phyloP scores from a whole-genome alignment of 2,329 filamentous ascomycete species.

The Aotearoamyces nothofagi region DNA sequence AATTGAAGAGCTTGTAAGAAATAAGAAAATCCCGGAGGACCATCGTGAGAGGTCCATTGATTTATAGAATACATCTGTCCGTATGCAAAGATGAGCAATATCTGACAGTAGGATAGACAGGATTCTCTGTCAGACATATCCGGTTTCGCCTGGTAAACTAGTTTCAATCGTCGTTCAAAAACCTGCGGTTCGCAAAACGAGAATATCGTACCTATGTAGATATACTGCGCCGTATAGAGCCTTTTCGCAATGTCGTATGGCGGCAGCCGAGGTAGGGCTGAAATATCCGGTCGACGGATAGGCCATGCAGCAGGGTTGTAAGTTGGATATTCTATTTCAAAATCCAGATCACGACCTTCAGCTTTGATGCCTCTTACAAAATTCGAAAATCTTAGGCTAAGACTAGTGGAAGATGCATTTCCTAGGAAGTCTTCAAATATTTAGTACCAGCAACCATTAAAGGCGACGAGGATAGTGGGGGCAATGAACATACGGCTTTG shows the following conservation, averaged over 20 bases:
- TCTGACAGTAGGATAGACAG: slow-evolving; percentile 34
- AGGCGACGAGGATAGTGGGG: not conserved
- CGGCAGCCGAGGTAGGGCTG: slow-evolving; percentile 20
- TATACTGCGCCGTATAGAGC: slow-evolving; percentile 34
- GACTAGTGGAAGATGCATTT: slow-evolving; percentile 13
- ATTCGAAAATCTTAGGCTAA: slow-evolving; percentile 11
- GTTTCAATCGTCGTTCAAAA: slow-evolving; percentile 29
- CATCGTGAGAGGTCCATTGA: slow-evolving; percentile 33
- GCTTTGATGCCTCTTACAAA: slow-evolving; percentile 10
- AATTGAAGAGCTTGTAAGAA: slow-evolving; percentile 35
- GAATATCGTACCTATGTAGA: slow-evolving; percentile 41
- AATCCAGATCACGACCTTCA: slow-evolving; percentile 1
- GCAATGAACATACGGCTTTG: slow-evolving; percentile 4
- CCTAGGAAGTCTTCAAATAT: slow-evolving; percentile 11
- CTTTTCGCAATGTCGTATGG: slow-evolving; percentile 33
- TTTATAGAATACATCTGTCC: slow-evolving; percentile 42
- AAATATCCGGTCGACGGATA: slow-evolving; percentile 1
- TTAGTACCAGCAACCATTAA: slow-evolving; percentile 1
- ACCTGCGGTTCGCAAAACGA: slow-evolving; percentile 30
- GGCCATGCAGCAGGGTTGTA: slow-evolving; percentile 3
- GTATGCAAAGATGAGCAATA: slow-evolving; percentile 36
- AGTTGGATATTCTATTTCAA: slow-evolving; percentile 4
- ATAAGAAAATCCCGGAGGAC: slow-evolving; percentile 38
- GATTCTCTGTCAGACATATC: slow-evolving; percentile 28
- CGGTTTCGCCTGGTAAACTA: slow-evolving; percentile 27